Evolutionary conservation across 139 green algal genomes (phyloP), one percentile per base, ranked within the genome.

Genomic region (Ettlia oleoabundans): DNA sequence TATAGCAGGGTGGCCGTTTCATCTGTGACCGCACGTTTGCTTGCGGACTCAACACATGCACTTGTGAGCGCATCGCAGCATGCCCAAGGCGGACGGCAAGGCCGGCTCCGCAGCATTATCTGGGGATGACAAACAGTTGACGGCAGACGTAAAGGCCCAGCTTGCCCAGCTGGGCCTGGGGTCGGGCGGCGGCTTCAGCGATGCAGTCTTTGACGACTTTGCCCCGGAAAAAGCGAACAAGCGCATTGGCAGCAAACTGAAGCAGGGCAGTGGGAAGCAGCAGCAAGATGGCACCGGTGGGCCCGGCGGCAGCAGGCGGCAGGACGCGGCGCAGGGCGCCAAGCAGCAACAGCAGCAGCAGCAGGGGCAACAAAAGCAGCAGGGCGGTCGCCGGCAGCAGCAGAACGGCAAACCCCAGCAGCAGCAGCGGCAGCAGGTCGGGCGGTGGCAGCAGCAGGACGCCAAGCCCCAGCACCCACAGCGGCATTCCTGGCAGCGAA

Each of bases 181-280:
- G 33, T 33, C 62, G 42, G 85, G 74, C 32, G 85, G 81, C 21
- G 92, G 91, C 6, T 83, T 94, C 43, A 55, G 66, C 47, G 73
- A 85, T 22, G 84, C 86, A 13, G 91, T 66, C 28, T 97, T 96
- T 61, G 82, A 90, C 66, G 94, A 97, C 69, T 96, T 96, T 78
- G 88, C 89, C 1, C 93, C 94, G 4, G 43, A 82, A 19, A 86
- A 85, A n/a, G 86, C 90, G 0, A 85, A 80, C 2, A 52, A 82
- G 62, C 83, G 77, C 30, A 61, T 85, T 28, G 80, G 71, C 32
- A 72, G 21, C 28, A 65, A 65, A n/a, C 18, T 5, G 18, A n/a
- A 76, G 28, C 26, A 28, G 30, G 28, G 24, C 8, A 67, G 66
- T 38, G 64, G 64, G 28, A 40, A 24, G 37, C 26, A 5, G 35